phyloP scores from a whole-genome alignment of 129 eudicot species.

The Flaveria ramosissima region DNA sequence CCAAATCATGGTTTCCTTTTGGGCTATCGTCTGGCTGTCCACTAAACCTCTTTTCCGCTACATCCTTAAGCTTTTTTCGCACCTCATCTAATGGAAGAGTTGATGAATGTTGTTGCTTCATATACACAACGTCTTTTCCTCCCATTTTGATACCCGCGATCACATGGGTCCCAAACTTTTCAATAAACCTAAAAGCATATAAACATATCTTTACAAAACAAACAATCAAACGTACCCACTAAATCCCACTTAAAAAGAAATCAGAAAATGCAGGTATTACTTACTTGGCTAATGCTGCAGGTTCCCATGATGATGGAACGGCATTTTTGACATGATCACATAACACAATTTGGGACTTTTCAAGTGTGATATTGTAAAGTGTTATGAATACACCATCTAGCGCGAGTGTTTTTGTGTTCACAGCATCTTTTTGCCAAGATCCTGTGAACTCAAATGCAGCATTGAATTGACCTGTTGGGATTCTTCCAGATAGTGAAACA shows the following conservation, averaged over 20 bases:
- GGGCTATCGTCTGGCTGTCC: slow-evolving; percentile 35
- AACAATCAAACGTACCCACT: neutral
- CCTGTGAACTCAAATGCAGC: slow-evolving; percentile 74
- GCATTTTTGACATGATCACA: slow-evolving; percentile 64
- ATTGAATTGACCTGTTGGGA: slow-evolving; percentile 75
- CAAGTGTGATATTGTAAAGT: slow-evolving; percentile 63
- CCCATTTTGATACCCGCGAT: slow-evolving; percentile 81
- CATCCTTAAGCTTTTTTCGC: slow-evolving; percentile 54
- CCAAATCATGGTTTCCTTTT: slow-evolving; percentile 33
- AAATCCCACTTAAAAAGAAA: neutral
- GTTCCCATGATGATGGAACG: slow-evolving; percentile 78
- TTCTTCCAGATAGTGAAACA: slow-evolving; percentile 61
- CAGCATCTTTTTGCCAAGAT: slow-evolving; percentile 74
- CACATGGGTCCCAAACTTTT: slow-evolving; percentile 74
- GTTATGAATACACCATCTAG: slow-evolving; percentile 61
- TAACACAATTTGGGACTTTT: slow-evolving; percentile 58
- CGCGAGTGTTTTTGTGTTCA: slow-evolving; percentile 63
- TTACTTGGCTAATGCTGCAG: slow-evolving; percentile 73
- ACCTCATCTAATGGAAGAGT: slow-evolving; percentile 53
- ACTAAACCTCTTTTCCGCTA: slow-evolving; percentile 62
- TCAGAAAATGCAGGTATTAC: slow-evolving; percentile 4
- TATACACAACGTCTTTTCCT: slow-evolving; percentile 70
- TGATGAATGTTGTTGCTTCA: slow-evolving; percentile 72
- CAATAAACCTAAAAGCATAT: slow-evolving; percentile 55
- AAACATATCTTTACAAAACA: neutral